Base-by-base conservation (phyloP, 805 yeast genomes). In the Jamesozyma jinghongensis region DNA sequence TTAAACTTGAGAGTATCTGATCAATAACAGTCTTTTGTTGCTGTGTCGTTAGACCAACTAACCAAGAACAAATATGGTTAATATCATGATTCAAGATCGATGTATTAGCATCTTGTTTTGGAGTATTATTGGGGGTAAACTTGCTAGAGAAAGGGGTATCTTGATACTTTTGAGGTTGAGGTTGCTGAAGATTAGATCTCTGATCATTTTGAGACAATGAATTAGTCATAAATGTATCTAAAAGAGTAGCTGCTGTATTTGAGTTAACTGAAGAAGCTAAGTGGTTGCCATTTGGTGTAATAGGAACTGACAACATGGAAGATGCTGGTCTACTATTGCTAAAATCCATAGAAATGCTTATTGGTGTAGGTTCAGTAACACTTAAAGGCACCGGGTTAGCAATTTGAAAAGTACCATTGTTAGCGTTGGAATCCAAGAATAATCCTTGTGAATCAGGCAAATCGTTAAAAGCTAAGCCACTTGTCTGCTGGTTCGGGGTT, bases 21-120 rank as follows among this genome's bases (percentile, higher is more conserved):
- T 76, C 81, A 44, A 75, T 66, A 58, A 75, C 71, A 37, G 72
- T 62, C 41, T 71, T 63, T 48, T 67, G 74, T 46, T 77, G 80
- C 35, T 67, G 68, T n/a, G 73, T 67, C 36, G 63, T 66, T 55
- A 77, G 63, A 47, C 63, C 65, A 39, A 68, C 68, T 45, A 74
- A 62, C 79, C 79, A 75, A 44, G 62, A 64, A 46, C 73, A 66
- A 47, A 73, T 63, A 45, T 68, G 68, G 40, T 68, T 63, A 52
- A 76, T 65, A 49, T 77, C 81, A 52, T 63, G 70, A 48, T 68
- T 70, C 51, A 73, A 73, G 3, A 41, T 20, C 14, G 33, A 25
- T 7, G 8, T 25, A 14, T 25, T 22, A 11, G 17, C 5, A 19
- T 32, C 26, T 19, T 4, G 14, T 5, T 16, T 31, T 5, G 16